Evolutionary conservation across 331 rosid genomes (phyloP), one percentile per base, ranked within the genome.

Genomic region (Spiraea crenata): DNA sequence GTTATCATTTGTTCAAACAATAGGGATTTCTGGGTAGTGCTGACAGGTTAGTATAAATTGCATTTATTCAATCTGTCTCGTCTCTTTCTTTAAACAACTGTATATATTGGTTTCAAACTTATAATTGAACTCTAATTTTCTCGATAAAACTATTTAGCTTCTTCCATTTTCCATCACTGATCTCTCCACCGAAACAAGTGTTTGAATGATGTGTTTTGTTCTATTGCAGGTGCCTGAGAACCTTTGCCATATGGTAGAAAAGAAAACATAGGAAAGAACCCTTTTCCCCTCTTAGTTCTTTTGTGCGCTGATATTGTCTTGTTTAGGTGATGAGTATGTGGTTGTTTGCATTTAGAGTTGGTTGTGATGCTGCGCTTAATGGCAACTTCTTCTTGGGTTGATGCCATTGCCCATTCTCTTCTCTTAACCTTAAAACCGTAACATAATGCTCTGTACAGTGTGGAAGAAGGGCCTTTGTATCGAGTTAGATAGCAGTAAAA

Each of bases 401-500:
- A 69, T 75, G 81, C 59, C 81, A 70, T 69, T 78, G 38, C 70
- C 79, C 75, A 81, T 74, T 65, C 65, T 71, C 72, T 31, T 73
- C 67, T 51, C 78, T 60, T 74, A 74, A 79, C 83, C 85, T 67
- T 74, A 35, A 75, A 78, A 77, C 81, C 63, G 69, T 77, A 77
- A 78, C 79, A 76, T 73, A 78, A 76, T 80, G 65, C 79, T 78
- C 77, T 89, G 89, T 89, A 84, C 86, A 82, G 83, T 65, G 50
- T 71, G 69, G 63, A 71, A 72, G 81, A 76, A 76, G 31, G 31
- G 57, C 64, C 1, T 63, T 67, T 74, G 85, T 79, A 76, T 48
- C 54, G 57, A 62, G 47, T 52, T 73, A 44, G 73, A 57, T 64
- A 69, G 45, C 75, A 56, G 70, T 4, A 74, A 59, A 44, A 60